Evolutionary conservation across 495 filamentous ascomycete species (phyloP).

Genomic region (Xylaria grammica): DNA sequence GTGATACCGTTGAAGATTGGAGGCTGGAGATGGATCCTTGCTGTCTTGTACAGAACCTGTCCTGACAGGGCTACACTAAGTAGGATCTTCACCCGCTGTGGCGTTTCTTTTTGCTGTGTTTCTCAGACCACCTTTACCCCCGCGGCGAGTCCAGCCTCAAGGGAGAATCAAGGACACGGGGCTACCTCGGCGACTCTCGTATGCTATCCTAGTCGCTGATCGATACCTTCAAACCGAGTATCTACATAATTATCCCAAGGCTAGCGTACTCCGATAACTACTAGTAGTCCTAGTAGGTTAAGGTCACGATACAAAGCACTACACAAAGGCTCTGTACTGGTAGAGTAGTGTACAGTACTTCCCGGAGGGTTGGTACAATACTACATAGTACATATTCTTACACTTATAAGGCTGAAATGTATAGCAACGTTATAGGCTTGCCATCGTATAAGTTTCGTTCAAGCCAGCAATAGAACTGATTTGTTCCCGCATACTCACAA

Average conservation of each 20-base stretch:
- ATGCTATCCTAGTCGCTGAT: conserved; percentile 23
- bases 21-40: conserved; percentile 17
- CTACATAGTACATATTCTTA: background rate
- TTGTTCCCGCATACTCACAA: too few species aligned
- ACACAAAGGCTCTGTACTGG: too few species aligned
- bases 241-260: conserved; percentile 18
- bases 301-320: too few species aligned
- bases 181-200: conserved; percentile 23
- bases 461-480: too few species aligned
- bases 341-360: too few species aligned
- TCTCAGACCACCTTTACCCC: conserved; percentile 17
- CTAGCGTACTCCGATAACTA: too few species aligned
- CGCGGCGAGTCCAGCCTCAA: conserved; percentile 20
- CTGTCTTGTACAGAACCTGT: background rate
- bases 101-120: conserved; percentile 19
- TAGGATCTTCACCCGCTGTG: conserved; percentile 20
- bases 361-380: too few species aligned
- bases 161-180: conserved; percentile 16
- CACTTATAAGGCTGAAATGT: background rate
- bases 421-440: background rate
- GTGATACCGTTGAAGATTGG: conserved; percentile 8
- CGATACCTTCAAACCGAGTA: conserved; percentile 3
- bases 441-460: background rate
- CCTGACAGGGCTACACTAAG: conserved; percentile 19
- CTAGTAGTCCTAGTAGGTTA: too few species aligned